Evolutionary conservation across 352 stramenopile species (phyloP).

Genomic region (Pythium grandisporangium): DNA sequence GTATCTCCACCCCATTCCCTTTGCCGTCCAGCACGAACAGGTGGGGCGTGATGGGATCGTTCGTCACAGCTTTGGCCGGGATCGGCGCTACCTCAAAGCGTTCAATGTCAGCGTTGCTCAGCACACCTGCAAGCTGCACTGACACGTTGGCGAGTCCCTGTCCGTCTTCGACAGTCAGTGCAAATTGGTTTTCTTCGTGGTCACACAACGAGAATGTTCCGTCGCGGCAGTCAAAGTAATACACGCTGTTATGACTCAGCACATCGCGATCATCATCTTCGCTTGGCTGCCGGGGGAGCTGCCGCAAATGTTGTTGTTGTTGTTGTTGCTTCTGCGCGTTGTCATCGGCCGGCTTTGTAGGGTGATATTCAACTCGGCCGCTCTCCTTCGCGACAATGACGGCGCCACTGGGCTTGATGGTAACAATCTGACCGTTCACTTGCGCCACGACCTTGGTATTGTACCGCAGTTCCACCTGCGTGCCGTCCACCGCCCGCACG

Average conservation of each 20-base stretch:
- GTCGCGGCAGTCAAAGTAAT: slow-evolving; percentile 60
- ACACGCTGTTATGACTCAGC: slow-evolving; percentile 50
- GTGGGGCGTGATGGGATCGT: slow-evolving; percentile 64
- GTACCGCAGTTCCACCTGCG: slow-evolving; percentile 51
- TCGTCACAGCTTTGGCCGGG: slow-evolving; percentile 49
- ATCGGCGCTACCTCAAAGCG: slow-evolving; percentile 47
- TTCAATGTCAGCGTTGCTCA: slow-evolving; percentile 33
- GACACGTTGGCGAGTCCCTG: slow-evolving; percentile 11
- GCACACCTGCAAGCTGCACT: slow-evolving; percentile 50
- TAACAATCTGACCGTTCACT: slow-evolving; percentile 54
- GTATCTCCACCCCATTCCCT: slow-evolving; percentile 47
- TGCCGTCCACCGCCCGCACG: slow-evolving; percentile 43
- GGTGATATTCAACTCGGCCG: slow-evolving; percentile 47
- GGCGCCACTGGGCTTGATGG: slow-evolving; percentile 31
- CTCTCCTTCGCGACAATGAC: slow-evolving; percentile 60
- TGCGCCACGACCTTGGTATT: slow-evolving; percentile 71
- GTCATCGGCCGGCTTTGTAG: slow-evolving; percentile 5
- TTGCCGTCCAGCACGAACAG: slow-evolving; percentile 70
- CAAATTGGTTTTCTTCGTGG: slow-evolving; percentile 63
- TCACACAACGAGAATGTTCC: slow-evolving; percentile 53
- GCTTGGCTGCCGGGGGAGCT: no score
- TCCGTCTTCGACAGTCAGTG: slow-evolving; percentile 24
- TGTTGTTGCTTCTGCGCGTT: not conserved
- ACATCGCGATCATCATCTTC: slow-evolving; percentile 56
- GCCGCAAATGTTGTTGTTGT: no score